Percentiles rank a stretch among this genome's conserved stretches.
These are phyloP conservation scores for Pythium aphanidermatum DNA, from an alignment of 352 stramenopile genomes.

Conservation along the genomic window DNA sequence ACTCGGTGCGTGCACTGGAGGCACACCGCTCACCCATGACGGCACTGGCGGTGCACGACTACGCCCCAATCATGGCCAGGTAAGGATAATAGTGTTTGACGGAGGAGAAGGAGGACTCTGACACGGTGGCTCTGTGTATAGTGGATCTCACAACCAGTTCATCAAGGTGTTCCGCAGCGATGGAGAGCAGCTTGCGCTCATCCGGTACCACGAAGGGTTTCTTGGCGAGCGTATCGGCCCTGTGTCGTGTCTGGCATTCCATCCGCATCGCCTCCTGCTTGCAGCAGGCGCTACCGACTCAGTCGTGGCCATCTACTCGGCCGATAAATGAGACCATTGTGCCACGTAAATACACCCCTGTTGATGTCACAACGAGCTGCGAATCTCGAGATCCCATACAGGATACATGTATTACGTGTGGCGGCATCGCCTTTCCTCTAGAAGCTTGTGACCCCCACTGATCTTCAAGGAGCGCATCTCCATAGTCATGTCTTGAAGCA, in stretches of 20 bases:
- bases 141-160: constrained; percentile 97
- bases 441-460: no score
- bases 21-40: constrained; percentile 94
- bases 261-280: constrained; percentile 93
- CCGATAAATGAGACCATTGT: constrained; percentile 64
- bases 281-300: constrained; percentile 94
- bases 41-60: constrained; percentile 92
- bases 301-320: constrained; percentile 92
- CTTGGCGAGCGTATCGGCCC: constrained; percentile 95
- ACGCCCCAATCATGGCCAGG: constrained; percentile 94
- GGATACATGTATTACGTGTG: no score
- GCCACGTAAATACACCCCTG: no score
- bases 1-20: constrained; percentile 83
- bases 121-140: constrained; percentile 17
- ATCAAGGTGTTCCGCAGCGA: constrained; percentile 97
- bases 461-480: no score
- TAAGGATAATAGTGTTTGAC: constrained; percentile 10
- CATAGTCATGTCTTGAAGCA: no score
- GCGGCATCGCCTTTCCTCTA: no score
- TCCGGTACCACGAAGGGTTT: constrained; percentile 96
- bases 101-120: no score
- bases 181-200: constrained; percentile 75
- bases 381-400: no score
- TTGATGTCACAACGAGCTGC: no score
- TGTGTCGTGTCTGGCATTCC: constrained; percentile 96